phyloP scores from a whole-genome alignment of 768 basidiomycete genomes.

The Russula earlei region DNA sequence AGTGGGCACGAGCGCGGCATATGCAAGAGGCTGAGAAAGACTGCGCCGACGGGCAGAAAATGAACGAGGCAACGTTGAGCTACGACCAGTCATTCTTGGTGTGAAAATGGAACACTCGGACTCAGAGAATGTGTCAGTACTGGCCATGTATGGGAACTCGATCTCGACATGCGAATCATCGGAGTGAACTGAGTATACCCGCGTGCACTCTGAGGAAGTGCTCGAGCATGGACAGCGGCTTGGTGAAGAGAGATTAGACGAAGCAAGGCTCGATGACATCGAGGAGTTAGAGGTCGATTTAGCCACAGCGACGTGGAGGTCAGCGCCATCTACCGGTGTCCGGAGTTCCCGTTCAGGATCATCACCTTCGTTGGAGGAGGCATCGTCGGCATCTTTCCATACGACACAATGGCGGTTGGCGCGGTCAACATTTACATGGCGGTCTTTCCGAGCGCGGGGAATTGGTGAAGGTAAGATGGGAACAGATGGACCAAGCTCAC shows the following conservation, averaged over 20 bases:
- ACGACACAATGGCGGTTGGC: constrained; percentile 24
- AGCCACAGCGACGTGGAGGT: background rate
- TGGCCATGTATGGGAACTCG: constrained; percentile 7
- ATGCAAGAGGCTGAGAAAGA: constrained; percentile 15
- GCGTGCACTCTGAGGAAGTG: constrained; percentile 20
- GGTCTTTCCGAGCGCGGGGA: constrained; percentile 23
- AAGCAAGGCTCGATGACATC: constrained; percentile 18
- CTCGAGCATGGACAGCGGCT: constrained; percentile 23
- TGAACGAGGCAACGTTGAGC: background rate
- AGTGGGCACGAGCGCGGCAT: constrained; percentile 19
- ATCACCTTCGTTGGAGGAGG: constrained; percentile 5
- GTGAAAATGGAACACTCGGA: background rate
- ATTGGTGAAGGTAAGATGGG: constrained; percentile 7
- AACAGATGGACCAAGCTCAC: constrained; percentile 29
- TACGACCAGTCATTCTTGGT: background rate
- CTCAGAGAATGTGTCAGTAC: background rate
- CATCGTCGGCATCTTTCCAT: constrained; percentile 14
- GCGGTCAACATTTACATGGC: constrained; percentile 18
- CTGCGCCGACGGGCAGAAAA: constrained; percentile 4
- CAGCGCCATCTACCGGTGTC: background rate
- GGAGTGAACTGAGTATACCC: constrained; percentile 10
- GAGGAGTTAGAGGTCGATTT: constrained; percentile 17
- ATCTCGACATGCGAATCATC: constrained; percentile 15
- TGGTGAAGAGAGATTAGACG: constrained; percentile 22
- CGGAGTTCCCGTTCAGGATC: constrained; percentile 5